These are phyloP conservation scores for Aspergillus piperis DNA, from an alignment of 2,329 filamentous ascomycete species.

Conservation along the genomic window DNA sequence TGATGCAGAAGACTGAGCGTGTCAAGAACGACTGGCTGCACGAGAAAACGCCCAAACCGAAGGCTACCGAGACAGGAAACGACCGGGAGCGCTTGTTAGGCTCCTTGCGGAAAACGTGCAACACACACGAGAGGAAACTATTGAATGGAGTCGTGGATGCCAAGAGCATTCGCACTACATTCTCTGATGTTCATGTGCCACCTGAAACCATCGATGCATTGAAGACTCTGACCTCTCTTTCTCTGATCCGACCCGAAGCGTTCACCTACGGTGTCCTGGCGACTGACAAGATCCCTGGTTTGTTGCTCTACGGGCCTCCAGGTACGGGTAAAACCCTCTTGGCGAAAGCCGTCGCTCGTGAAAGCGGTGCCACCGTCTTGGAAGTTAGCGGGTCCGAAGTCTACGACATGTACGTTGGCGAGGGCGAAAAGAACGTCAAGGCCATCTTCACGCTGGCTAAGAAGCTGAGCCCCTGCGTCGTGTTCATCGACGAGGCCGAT, in stretches of 20 bases:
- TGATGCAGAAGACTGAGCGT: constrained; percentile 45
- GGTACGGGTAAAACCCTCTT: constrained; percentile 65
- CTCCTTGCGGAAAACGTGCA: constrained; percentile 60
- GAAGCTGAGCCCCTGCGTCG: constrained; percentile 86
- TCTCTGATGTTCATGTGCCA: constrained; percentile 81
- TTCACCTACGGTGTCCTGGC: constrained; percentile 93
- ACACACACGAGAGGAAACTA: constrained; percentile 79
- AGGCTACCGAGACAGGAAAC: constrained; percentile 34
- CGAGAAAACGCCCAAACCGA: constrained; percentile 34
- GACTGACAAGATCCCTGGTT: constrained; percentile 85
- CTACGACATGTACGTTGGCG: constrained; percentile 94
- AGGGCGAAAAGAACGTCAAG: constrained; percentile 93
- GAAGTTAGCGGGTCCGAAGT: constrained; percentile 89
- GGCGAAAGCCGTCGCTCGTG: constrained; percentile 65
- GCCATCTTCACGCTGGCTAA: constrained; percentile 89
- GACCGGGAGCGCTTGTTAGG: constrained; percentile 48
- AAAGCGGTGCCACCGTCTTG: constrained; percentile 68
- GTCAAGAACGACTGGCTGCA: constrained; percentile 41
- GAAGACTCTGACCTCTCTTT: constrained; percentile 84
- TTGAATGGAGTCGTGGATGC: constrained; percentile 80
- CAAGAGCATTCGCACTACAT: constrained; percentile 80
- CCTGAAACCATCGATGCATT: constrained; percentile 81
- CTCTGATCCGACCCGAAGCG: constrained; percentile 84
- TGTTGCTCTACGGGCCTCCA: constrained; percentile 84
- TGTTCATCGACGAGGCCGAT: constrained; percentile 97